Evolutionary conservation across 1,284 basidiomycete genomes (phyloP), one percentile per base, ranked within the genome.

Genomic region (Bondarzewia mesenterica): DNA sequence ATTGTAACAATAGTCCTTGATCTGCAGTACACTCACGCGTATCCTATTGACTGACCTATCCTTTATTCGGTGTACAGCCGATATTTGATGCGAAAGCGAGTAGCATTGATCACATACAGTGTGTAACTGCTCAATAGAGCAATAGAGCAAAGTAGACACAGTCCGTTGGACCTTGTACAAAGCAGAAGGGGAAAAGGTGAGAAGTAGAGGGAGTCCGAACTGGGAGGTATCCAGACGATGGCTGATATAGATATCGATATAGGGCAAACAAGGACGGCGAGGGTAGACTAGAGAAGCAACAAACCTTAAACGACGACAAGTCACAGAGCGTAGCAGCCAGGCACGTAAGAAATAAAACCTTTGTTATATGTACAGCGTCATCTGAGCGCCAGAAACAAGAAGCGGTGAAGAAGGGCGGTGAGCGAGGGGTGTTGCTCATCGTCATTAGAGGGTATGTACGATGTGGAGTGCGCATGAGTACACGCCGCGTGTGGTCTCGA

Each of bases 11-110:
- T 32, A 32, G 10, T 32, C 5, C 29, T 12, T 32, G 29, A 8
- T n/a, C 29, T 12, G 29, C 29, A 12, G 29, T 32, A 12, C 29
- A n/a, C 29, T 32, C n/a, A n/a, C n/a, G n/a, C n/a, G n/a, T n/a
- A n/a, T n/a, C n/a, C n/a, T n/a, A n/a, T n/a, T n/a, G n/a, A n/a
- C n/a, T n/a, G n/a, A n/a, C n/a, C n/a, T n/a, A n/a, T n/a, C n/a
- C n/a, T n/a, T n/a, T n/a, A n/a, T n/a, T n/a, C n/a, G n/a, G n/a
- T n/a, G n/a, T n/a, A n/a, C n/a, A n/a, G n/a, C n/a, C n/a, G n/a
- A n/a, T n/a, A n/a, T n/a, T 40, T 3, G 38, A 40, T 40, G 8
- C 16, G 38, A 44, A 21, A 29, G 23, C 40, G 47, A 50, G 38
- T 22, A 10, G 21, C 18, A 40, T 40, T 40, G 16, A 22, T 14